These are phyloP conservation scores for Penicillium taxi DNA, from an alignment of 495 filamentous ascomycete species.

Conservation along the genomic window DNA sequence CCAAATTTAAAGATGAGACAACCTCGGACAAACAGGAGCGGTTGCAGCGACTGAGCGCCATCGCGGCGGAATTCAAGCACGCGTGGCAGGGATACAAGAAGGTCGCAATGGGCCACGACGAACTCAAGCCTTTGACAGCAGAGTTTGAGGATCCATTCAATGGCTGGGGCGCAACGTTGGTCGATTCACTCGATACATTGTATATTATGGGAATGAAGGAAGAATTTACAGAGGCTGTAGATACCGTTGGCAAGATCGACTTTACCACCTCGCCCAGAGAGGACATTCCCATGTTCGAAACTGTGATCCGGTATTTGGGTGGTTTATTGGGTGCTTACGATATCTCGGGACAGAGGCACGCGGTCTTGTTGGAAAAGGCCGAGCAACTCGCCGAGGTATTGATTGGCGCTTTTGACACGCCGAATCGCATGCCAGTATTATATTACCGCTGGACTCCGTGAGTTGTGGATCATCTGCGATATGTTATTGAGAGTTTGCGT, in stretches of 20 bases:
- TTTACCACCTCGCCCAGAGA: conserved; percentile 65
- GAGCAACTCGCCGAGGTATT: conserved; percentile 80
- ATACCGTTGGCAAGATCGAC: conserved; percentile 72
- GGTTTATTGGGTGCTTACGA: conserved; percentile 80
- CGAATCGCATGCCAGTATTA: conserved; percentile 87
- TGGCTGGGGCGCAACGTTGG: conserved; percentile 90
- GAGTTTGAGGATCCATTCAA: conserved; percentile 68
- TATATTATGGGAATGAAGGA: conserved; percentile 93
- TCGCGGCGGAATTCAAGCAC: conserved; percentile 60
- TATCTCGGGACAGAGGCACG: conserved; percentile 60
- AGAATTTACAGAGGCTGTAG: conserved; percentile 81
- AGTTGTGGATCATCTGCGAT: conserved; percentile 17
- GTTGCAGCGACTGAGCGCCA: conserved; percentile 50
- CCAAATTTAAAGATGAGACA: conserved; percentile 57
- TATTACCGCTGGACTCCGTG: conserved; percentile 80
- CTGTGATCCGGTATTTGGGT: conserved; percentile 78
- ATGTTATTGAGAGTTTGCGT: too few species aligned
- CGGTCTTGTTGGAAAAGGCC: conserved; percentile 73
- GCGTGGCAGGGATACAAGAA: conserved; percentile 72
- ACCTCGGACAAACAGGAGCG: conserved; percentile 52
- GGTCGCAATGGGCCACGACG: conserved; percentile 72
- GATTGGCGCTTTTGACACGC: conserved; percentile 91
- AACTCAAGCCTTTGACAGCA: conserved; percentile 60
- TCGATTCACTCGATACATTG: conserved; percentile 87
- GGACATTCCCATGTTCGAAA: conserved; percentile 78